Base-by-base conservation (phyloP, 2,329 filamentous ascomycete genomes). In the Aureobasidium subglaciale region DNA sequence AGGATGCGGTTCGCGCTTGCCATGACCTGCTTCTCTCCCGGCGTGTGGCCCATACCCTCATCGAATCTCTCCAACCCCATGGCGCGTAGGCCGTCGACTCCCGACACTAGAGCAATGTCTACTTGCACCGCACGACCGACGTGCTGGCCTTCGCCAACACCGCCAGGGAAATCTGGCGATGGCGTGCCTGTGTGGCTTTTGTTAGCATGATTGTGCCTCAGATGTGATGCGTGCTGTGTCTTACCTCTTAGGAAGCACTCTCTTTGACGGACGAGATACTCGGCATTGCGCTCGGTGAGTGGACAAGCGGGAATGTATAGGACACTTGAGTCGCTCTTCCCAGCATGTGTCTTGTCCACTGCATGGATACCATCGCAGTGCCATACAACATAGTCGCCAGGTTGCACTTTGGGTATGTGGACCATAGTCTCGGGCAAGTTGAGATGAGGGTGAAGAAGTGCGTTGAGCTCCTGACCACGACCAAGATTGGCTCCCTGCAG, bases 231-330 rank as follows among this genome's bases (percentile, higher is more conserved):
- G 22, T 20, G 32, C 34, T 18, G 2, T 48, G 11, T 40, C 49
- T 42, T 35, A 5, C 88, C 88, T 0, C 72, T 65, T 3, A 84
- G 68, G 60, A 90, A 90, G 0, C 81, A 79, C 13, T 81, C 75
- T 25, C 85, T 78, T 71, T 93, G 88, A 15, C 80, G 78, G 1
- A 71, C 75, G 1, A 92, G 73, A 65, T 90, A 91, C 15, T 78
- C 71, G 0, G 85, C 82, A 62, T 91, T 95, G 46, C 76, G 72
- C 58, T 85, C 80, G 1, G 88, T 93, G 16, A 88, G 76, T 0
- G 90, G 89, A 43, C 87, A 90, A 0, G 88, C 84, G 0, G 90
- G 89, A 53, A 95, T 93, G 65, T 95, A 95, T 55, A 59, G 48
- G 9, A 57, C 52, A 5, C 35, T 45, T 11, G 40, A 52, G 18